A percentile compares a stretch with the other conserved stretches of the same genome.
Conservation (phyloP, 768 basidiomycete genomes). For the Kwoniella dejecticola region DNA sequence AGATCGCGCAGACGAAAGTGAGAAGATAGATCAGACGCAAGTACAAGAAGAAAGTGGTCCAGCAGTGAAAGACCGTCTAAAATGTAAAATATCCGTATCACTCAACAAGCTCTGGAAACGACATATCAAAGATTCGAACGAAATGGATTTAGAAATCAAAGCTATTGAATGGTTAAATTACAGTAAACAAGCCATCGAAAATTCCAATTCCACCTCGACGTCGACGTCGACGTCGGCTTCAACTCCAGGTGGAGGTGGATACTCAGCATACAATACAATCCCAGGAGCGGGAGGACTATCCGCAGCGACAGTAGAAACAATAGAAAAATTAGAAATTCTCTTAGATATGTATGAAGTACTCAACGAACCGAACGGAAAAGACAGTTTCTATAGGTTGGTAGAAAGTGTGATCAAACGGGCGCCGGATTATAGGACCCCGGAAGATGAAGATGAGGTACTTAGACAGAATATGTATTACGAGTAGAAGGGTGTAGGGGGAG, state of each 20-base stretch:
- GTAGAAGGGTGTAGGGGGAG: neutral
- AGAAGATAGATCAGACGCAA: neutral
- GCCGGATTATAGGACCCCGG: neutral
- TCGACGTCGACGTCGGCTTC: no score
- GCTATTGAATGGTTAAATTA: slow-evolving; percentile 18
- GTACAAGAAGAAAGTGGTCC: slow-evolving; percentile 6
- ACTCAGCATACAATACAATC: neutral
- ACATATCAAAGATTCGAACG: slow-evolving; percentile 6
- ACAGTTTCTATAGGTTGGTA: slow-evolving; percentile 16
- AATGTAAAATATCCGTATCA: slow-evolving; percentile 7
- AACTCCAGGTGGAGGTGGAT: no score
- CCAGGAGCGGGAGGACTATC: neutral
- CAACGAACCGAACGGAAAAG: slow-evolving; percentile 8
- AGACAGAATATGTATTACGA: slow-evolving; percentile 22
- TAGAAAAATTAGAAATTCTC: slow-evolving; percentile 15
- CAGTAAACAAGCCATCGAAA: neutral
- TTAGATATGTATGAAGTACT: slow-evolving; percentile 20
- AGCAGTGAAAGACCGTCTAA: slow-evolving; percentile 14
- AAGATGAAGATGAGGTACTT: slow-evolving; percentile 7
- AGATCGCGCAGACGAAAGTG: no score
- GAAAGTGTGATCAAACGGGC: slow-evolving; percentile 12
- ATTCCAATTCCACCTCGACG: neutral
- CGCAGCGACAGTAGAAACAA: neutral
- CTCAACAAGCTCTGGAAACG: slow-evolving; percentile 14
- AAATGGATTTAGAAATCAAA: slow-evolving; percentile 9